phyloP scores from a whole-genome alignment of 2,329 filamentous ascomycete species.

The Fusarium haematococcum region DNA sequence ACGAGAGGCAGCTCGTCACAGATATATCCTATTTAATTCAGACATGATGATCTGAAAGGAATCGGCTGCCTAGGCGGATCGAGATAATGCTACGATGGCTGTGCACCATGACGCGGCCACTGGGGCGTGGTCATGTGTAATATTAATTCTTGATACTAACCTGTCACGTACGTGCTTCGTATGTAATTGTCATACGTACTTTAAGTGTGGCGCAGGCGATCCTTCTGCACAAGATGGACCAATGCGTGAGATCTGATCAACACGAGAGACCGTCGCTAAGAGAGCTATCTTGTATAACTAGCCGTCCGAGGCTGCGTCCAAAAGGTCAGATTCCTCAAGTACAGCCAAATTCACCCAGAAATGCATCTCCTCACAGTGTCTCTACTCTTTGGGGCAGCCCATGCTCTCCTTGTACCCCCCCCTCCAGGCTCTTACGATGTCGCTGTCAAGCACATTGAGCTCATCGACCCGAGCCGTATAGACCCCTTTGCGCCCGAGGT shows the following conservation, averaged over 20 bases:
- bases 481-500: constrained; percentile 12
- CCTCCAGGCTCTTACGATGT: constrained; percentile 1
- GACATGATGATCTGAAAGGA: background rate
- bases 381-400: background rate
- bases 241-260: background rate
- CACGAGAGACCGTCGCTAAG: background rate
- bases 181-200: background rate
- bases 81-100: background rate
- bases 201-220: background rate
- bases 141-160: background rate
- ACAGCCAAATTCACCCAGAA: background rate
- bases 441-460: constrained; percentile 12
- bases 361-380: background rate
- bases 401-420: constrained; percentile 11
- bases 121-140: background rate
- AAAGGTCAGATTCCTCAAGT: background rate
- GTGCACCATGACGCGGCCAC: background rate
- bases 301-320: background rate
- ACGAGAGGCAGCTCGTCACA: background rate
- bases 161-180: background rate
- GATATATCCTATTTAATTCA: background rate
- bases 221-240: background rate
- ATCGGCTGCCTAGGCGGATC: background rate
- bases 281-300: background rate
- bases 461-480: constrained; percentile 7